Base-by-base conservation (phyloP, 495 filamentous ascomycete species). In the Penicillium antarcticum region DNA sequence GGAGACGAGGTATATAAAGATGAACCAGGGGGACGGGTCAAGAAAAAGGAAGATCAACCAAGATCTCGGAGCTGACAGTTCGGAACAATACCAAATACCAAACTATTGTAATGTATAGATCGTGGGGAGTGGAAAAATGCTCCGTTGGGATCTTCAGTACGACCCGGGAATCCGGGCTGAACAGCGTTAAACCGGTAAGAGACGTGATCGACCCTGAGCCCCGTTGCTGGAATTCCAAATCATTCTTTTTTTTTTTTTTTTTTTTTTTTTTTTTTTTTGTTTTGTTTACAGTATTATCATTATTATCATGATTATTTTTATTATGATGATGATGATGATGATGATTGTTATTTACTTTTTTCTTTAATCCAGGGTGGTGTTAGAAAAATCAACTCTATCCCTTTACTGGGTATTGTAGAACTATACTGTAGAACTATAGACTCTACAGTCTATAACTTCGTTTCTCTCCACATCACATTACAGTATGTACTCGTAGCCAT, bases 31-130 rank as follows among this genome's bases (percentile, higher is more conserved):
- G 68, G 67, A 71, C 61, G 68, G 68, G 61, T 71, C 69, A 60
- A 60, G 61, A 59, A 66, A 66, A 65, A n/a, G n/a, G 66, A 67
- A 58, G 65, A 59, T 66, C 64, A 63, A 69, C 70, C 67, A 71
- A 71, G 70, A 73, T 73, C 70, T 73, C 61, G 68, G 68, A 73
- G 68, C 67, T 73, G 69, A 73, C 70, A 72, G 65, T 71, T 71
- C 52, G 60, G 57, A 66, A 65, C 50, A 59, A 63, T 56, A 69
- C 57, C 13, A 42, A 55, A 52, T 43, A 56, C 39, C 29, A 21
- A 12, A 49, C 38, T 49, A 55, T 55, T 43, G 41, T 43, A 49
- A 55, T 49, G 37, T 45, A 56, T 37, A 45, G 39, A 42, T 35
- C 46, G 40, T 51, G 41, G 46, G 35, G 39, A 23, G 36, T 39